phyloP scores from a whole-genome alignment of 139 green algal genomes.

The Picocystis salinarum region DNA sequence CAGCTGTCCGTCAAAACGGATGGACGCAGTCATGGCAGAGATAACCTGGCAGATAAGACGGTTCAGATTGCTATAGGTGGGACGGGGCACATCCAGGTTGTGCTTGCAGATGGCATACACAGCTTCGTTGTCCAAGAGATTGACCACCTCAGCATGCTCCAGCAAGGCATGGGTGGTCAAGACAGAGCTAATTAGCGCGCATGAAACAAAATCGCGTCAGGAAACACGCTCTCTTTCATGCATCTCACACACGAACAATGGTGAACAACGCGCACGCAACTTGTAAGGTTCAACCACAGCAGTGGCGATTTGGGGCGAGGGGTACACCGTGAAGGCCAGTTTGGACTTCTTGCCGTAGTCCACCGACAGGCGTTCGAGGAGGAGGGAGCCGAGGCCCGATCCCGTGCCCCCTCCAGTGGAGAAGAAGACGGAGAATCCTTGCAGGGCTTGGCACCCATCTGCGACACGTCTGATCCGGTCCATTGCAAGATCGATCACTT shows the following conservation, averaged over 20 bases:
- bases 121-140: constrained; percentile 37
- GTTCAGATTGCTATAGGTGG: constrained; percentile 42
- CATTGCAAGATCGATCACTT: constrained; percentile 33
- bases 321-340: constrained; percentile 29
- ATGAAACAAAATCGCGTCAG: no score
- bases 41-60: constrained; percentile 32
- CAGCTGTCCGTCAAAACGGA: constrained; percentile 33
- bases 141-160: constrained; percentile 34
- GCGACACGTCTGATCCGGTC: constrained; percentile 35
- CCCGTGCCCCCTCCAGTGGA: constrained; percentile 32
- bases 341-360: constrained; percentile 16
- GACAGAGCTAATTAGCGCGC: no score
- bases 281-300: constrained; percentile 41
- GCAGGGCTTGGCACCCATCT: constrained; percentile 36
- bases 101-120: constrained; percentile 38
- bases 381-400: constrained; percentile 33
- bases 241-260: no score
- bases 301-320: constrained; percentile 31
- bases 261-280: no score
- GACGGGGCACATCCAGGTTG: constrained; percentile 32
- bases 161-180: constrained; percentile 34
- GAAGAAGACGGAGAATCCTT: constrained; percentile 39
- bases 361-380: constrained; percentile 27
- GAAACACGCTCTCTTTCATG: no score
- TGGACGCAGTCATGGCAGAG: constrained; percentile 32